Conservation (phyloP, 495 filamentous ascomycete species). For the Terfezia boudieri region DNA sequence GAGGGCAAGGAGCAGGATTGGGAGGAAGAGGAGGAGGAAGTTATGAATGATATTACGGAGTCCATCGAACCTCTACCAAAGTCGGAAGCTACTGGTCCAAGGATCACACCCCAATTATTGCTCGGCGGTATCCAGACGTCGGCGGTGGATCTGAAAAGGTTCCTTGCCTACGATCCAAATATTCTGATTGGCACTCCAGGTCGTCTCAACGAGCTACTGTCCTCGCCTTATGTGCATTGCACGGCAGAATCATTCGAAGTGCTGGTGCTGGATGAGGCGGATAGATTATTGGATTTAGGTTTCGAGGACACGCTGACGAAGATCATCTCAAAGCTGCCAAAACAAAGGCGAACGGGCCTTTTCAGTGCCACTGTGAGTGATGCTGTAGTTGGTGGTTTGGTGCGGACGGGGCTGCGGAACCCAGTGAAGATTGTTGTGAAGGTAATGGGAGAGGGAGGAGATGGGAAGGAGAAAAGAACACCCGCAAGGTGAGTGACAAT, state of each 20-base stretch:
- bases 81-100: constrained; percentile 21
- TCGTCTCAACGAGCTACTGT: constrained; percentile 65
- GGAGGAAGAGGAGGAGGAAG: neutral
- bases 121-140: constrained; percentile 69
- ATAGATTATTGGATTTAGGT: constrained; percentile 78
- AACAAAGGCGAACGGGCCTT: constrained; percentile 77
- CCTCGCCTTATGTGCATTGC: constrained; percentile 75
- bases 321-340: constrained; percentile 66
- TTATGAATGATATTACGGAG: neutral
- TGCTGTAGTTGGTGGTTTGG: constrained; percentile 61
- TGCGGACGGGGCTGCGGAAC: constrained; percentile 79
- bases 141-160: constrained; percentile 61
- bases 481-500: constrained; percentile 36
- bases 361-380: constrained; percentile 88
- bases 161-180: constrained; percentile 61
- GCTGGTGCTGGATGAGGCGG: constrained; percentile 84
- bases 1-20: neutral
- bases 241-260: constrained; percentile 74
- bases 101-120: constrained; percentile 64
- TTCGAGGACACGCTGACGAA: constrained; percentile 77
- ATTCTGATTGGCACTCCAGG: constrained; percentile 76
- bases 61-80: neutral
- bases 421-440: constrained; percentile 84
- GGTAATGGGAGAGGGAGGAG: constrained; percentile 40
- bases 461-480: constrained; percentile 63